Evolutionary conservation across 441 rosid species (phyloP), one percentile per base, ranked within the genome.

Genomic region (Erysimum cheiri): DNA sequence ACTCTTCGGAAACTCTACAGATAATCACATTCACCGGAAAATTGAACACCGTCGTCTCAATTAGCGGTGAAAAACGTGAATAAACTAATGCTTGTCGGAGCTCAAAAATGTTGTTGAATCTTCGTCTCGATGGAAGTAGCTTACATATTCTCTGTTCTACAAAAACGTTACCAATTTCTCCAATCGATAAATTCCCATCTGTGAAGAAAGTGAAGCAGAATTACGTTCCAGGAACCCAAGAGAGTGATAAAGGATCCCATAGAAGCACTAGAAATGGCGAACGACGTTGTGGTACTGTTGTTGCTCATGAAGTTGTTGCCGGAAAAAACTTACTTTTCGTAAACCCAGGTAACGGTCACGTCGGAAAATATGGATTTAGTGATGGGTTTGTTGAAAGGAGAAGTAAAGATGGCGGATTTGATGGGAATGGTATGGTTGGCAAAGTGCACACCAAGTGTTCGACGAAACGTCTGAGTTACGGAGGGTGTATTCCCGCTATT

Each of bases 401-500:
- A 64, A 48, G 10, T 50, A 43, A 36, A 39, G 80, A 70, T 0
- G 67, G 0, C 3, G 29, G 24, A n/a, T 32, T 57, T 14, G n/a
- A 12, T 7, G 41, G 12, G 0, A 6, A 28, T 53, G 59, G 69
- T 19, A 0, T 8, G 31, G 83, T 60, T 9, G 64, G 50, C 14
- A 68, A 73, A 78, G 62, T 73, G 93, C 87, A 64, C 66, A 29
- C 85, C 84, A 88, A 64, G 49, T 82, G 96, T 84, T 90, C 92
- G 96, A 86, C 79, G 87, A 92, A 88, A 87, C 71, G 86, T 81
- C 63, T 57, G 10, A 64, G 52, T 46, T 90, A 90, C 40, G 92
- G 92, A 35, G 93, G 98, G 17, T 81, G 82, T 49, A 83, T 90
- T 65, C 93, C 95, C 0, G 83, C 91, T 0, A 92, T 92, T 74